Evolutionary conservation across 306 rosid genomes (phyloP), one percentile per base, ranked within the genome.

Genomic region (Echinosophora koreensis): DNA sequence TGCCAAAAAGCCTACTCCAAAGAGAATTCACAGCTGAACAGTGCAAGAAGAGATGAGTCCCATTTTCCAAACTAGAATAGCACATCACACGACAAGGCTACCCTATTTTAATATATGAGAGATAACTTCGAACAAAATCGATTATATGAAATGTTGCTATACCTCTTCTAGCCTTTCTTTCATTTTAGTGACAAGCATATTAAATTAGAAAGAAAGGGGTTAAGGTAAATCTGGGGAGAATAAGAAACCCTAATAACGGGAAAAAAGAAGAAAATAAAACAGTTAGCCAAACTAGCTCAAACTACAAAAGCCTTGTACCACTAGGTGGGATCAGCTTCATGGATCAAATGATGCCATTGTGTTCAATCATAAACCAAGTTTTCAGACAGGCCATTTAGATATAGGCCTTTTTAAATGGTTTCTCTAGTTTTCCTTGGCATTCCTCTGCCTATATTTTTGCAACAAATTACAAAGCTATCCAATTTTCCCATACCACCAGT

Each of bases 91-190:
- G 3, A 30, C 32, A 30, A 34, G 49, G 27, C 47, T 30, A 13
- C 17, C 34, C 17, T 37, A 70, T 30, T 17, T 69, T 71, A 52
- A 52, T 52, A 70, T 52, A 44, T 16, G 32, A 52, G 5, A 71
- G 38, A 70, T 56, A 52, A 8, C 52, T 41, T 44, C 18, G 54
- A 66, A 66, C 17, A 41, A 18, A 66, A 66, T 18, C 16, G 16
- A 15, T 18, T 66, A 42, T 22, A 65, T 10, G 17, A 66, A 65
- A 37, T 64, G 49, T 37, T 63, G 49, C 7, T 37, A 1, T 6
- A 15, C n/a, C 16, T 28, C 30, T 28, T 28, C 30, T 28, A 28
- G 14, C 28, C 5, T 8, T 64, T 64, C 12, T 10, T 52, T 28
- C 30, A 28, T 28, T 28, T 28, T 28, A 28, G 30, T 28, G 30